Base-by-base conservation (phyloP, 768 basidiomycete genomes). In the Macrolepiota dolichaula region DNA sequence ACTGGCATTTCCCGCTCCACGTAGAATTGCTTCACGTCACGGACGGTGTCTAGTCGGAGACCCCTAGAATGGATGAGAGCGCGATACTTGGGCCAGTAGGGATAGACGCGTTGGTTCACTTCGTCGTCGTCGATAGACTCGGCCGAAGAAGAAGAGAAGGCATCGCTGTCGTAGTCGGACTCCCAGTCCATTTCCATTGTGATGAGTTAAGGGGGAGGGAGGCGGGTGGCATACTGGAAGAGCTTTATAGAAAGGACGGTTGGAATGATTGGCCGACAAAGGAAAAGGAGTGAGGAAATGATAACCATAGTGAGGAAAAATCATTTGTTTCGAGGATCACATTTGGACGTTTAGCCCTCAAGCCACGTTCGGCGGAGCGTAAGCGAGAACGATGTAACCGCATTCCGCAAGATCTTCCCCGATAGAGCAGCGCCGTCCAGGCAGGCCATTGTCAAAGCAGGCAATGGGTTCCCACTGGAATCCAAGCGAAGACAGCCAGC, bases 21-120 rank as follows among this genome's bases (percentile, higher is more conserved):
- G 67, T 89, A 90, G 64, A 80, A 81, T 17, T 79, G 77, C 69
- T 81, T 85, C 27, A 87, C 89, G 65, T 90, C 88, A 52, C 79
- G 77, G 44, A 83, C 82, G 27, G 89, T 92, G 64, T 91, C 88
- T 1, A 91, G 82, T 37, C 77, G 82, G 67, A 84, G 84, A 3
- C 87, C 89, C 47, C 79, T 78, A 59, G 70, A 59, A 47, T 78
- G 71, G 51, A 89, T 73, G 35, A 82, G 60, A 51, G 66, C 59
- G 11, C 79, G 74, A 68, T 89, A 88, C 55, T 74, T 74, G 37
- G 77, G 75, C 90, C 90, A 92, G 65, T 80, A 75, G 2, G 89
- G 89, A 19, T 74, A 74, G 38, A 87, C 62, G 52, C 89, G 86
- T 19, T 69, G 66, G 66, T 92, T 89, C 57, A 80, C 72, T 60